A percentile compares a stretch with the other conserved stretches of the same genome.
Evolutionary conservation across 23 red algal species (phyloP).

Genomic region (Gracilaria vermiculophylla): DNA sequence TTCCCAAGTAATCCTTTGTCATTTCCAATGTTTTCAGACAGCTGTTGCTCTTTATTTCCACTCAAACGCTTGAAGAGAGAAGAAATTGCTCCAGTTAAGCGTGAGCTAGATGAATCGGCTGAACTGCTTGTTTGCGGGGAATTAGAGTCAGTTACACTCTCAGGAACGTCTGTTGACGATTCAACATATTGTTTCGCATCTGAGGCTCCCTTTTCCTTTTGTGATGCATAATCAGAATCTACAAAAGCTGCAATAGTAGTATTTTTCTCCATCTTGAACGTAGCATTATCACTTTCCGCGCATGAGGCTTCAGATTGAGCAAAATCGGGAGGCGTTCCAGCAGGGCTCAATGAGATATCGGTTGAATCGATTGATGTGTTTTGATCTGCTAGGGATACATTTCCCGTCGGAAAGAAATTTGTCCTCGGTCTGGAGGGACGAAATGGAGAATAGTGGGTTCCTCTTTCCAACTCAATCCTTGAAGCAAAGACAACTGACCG

Average conservation of each 20-base stretch:
- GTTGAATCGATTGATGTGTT: background rate
- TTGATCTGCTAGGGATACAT: background rate
- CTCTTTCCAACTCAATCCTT: slow-evolving; percentile 19
- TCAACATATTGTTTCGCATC: background rate
- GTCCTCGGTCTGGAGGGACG: background rate
- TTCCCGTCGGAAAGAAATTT: background rate
- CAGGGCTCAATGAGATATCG: no score
- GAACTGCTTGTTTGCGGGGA: background rate
- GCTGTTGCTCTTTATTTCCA: background rate
- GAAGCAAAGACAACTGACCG: slow-evolving; percentile 9
- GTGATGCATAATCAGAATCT: no score
- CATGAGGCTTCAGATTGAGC: no score
- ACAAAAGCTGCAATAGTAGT: no score
- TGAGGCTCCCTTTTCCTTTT: background rate
- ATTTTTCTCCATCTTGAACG: no score
- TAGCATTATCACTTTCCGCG: no score
- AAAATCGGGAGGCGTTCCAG: no score
- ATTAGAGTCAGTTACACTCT: background rate
- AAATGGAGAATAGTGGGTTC: slow-evolving; percentile 41
- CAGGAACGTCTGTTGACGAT: background rate
- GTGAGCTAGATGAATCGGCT: background rate
- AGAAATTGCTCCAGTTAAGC: background rate
- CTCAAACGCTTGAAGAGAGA: background rate
- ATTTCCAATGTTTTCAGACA: background rate
- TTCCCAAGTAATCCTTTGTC: background rate